phyloP scores from a whole-genome alignment of 1,139 yeast species.

The Debaryomyces robertsiae region DNA sequence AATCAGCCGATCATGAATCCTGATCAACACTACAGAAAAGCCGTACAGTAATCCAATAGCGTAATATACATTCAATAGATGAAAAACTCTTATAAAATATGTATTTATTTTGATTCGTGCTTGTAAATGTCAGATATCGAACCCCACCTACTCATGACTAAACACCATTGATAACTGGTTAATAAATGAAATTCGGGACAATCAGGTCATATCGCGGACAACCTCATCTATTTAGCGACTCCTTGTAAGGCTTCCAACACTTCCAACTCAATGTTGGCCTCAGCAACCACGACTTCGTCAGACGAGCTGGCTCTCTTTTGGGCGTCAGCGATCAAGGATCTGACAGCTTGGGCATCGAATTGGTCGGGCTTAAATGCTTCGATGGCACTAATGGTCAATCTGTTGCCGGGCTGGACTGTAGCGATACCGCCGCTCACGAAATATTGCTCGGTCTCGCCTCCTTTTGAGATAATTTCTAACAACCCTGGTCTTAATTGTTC shows the following conservation, averaged over 20 bases:
- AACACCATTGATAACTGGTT: conserved; percentile 12
- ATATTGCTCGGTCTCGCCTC: conserved; percentile 76
- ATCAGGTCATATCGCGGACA: conserved; percentile 1
- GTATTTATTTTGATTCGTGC: conserved; percentile 5
- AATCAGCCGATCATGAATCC: not conserved
- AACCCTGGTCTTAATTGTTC: conserved; percentile 98
- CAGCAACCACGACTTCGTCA: conserved; percentile 88
- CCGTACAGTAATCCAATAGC: not conserved
- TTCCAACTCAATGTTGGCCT: conserved; percentile 93
- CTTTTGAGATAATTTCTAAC: conserved; percentile 82
- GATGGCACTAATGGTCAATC: conserved; percentile 87
- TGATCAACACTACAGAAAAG: not conserved
- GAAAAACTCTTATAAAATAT: conserved; percentile 6
- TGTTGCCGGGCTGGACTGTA: conserved; percentile 93
- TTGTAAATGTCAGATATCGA: conserved; percentile 6
- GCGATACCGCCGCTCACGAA: conserved; percentile 97
- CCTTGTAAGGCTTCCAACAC: conserved; percentile 92
- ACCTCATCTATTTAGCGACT: conserved; percentile 66
- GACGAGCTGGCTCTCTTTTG: conserved; percentile 86
- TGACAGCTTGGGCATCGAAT: conserved; percentile 80
- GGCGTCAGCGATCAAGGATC: conserved; percentile 86
- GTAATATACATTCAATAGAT: conserved; percentile 10
- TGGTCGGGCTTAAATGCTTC: conserved; percentile 95
- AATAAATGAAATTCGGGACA: conserved; percentile 8
- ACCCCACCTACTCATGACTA: conserved; percentile 12